These are phyloP conservation scores for sorghum (Sorghum bicolor) DNA, from an alignment of 176 grass and related monocot species.

Conservation along the genomic window DNA sequence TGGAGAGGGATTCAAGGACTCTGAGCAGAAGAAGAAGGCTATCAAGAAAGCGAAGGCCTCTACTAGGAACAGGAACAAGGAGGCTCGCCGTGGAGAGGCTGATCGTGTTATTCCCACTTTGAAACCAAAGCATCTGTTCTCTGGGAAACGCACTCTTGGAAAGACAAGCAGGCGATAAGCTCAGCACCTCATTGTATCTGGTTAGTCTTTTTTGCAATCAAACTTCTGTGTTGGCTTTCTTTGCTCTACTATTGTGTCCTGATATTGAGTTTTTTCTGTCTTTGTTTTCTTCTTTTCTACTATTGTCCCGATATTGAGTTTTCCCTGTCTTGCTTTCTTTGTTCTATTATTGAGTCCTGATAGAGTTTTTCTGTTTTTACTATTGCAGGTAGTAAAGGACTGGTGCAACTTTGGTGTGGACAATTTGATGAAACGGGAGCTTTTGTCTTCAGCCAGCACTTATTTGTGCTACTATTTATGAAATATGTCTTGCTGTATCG, in stretches of 20 bases:
- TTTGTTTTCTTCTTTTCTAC: not conserved
- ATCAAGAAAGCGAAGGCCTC: constrained; percentile 51
- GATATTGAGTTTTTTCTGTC: not conserved
- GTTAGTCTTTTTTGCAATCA: not conserved
- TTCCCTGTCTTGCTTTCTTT: not conserved
- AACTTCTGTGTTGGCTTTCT: not conserved
- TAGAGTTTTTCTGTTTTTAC: not conserved
- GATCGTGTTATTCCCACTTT: constrained; percentile 79
- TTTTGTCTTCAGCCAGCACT: not conserved
- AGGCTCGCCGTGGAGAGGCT: constrained; percentile 72
- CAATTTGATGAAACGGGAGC: not conserved
- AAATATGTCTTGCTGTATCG: not conserved
- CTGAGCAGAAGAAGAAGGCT: constrained; percentile 61
- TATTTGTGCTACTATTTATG: not conserved
- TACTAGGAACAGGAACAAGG: constrained; percentile 67
- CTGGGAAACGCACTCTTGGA: constrained; percentile 63
- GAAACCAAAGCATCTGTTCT: constrained; percentile 90
- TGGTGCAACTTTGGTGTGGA: not conserved
- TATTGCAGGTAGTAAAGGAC: not conserved
- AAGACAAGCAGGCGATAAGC: constrained; percentile 68
- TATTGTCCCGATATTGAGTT: not conserved
- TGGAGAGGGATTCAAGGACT: constrained; percentile 71
- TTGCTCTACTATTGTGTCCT: not conserved
- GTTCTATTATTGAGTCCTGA: not conserved
- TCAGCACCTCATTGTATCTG: not conserved